Evolutionary conservation across 2,329 filamentous ascomycete genomes (phyloP).

Genomic region (Fusarium verticillioides): DNA sequence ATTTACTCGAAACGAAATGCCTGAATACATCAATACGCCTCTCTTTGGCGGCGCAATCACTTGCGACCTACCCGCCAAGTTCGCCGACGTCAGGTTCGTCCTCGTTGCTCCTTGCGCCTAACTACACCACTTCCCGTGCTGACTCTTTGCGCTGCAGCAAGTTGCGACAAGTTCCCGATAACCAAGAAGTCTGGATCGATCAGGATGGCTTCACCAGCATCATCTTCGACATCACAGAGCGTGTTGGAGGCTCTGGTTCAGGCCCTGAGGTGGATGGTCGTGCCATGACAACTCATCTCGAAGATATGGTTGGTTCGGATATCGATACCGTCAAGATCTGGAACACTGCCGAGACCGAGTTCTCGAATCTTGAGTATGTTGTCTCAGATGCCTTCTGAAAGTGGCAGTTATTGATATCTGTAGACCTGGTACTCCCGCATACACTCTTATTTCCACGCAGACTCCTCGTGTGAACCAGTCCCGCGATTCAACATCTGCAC

Average conservation of each 20-base stretch:
- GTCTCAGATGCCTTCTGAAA: not conserved
- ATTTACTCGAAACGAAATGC: conserved; percentile 51
- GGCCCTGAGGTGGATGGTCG: conserved; percentile 73
- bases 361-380: conserved; percentile 65
- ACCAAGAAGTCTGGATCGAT: conserved; percentile 94
- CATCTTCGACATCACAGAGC: conserved; percentile 91
- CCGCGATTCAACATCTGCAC: conserved; percentile 53
- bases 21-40: conserved; percentile 65
- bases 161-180: conserved; percentile 81
- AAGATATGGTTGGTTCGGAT: conserved; percentile 75
- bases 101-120: conserved; percentile 13
- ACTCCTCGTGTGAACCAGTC: conserved; percentile 54
- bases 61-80: conserved; percentile 73
- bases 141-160: conserved; percentile 59
- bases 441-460: conserved; percentile 76
- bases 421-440: conserved; percentile 65
- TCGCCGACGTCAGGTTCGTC: conserved; percentile 76
- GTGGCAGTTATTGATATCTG: conserved; percentile 15
- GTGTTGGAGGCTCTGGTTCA: conserved; percentile 68
- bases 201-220: conserved; percentile 84
- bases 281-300: conserved; percentile 75
- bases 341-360: conserved; percentile 70
- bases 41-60: conserved; percentile 80
- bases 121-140: conserved; percentile 7
- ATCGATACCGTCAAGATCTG: conserved; percentile 73